phyloP scores from a whole-genome alignment of 2,329 filamentous ascomycete species.

The Pestalotiopsis sp. region DNA sequence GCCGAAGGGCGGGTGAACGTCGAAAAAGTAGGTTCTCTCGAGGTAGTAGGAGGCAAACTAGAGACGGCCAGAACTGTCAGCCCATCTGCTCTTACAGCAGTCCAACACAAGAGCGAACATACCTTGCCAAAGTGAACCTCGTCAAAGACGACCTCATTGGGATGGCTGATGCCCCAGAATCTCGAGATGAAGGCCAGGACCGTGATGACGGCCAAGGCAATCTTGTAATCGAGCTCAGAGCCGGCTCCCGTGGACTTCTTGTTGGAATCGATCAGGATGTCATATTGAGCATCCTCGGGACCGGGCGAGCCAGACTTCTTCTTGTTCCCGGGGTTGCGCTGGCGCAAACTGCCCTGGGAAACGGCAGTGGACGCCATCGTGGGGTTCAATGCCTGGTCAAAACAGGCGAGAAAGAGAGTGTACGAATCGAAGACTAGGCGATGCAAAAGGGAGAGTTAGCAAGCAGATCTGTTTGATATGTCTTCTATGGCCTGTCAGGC shows the following conservation, averaged over 20 bases:
- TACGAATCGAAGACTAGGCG: constrained; percentile 8
- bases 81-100: neutral
- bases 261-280: constrained; percentile 49
- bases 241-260: constrained; percentile 40
- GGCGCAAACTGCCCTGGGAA: constrained; percentile 62
- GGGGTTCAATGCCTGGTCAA: constrained; percentile 1
- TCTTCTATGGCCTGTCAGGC: neutral
- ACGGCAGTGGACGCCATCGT: constrained; percentile 18
- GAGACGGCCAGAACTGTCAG: neutral
- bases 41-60: constrained; percentile 83
- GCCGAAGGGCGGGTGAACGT: constrained; percentile 96
- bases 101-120: constrained; percentile 29
- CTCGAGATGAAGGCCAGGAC: constrained; percentile 84
- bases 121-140: constrained; percentile 99
- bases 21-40: constrained; percentile 98
- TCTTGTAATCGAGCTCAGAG: constrained; percentile 82
- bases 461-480: neutral
- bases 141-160: constrained; percentile 96
- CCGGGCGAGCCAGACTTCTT: constrained; percentile 49
- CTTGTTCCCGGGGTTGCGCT: constrained; percentile 55
- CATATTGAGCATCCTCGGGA: constrained; percentile 49
- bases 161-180: constrained; percentile 95
- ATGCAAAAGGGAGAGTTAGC: neutral
- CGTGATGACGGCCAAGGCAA: constrained; percentile 78
- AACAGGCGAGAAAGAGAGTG: constrained; percentile 9